Evolutionary conservation across 345 rosid genomes (phyloP), one percentile per base, ranked within the genome.

Genomic region (Psidium friedrichsthalianum): DNA sequence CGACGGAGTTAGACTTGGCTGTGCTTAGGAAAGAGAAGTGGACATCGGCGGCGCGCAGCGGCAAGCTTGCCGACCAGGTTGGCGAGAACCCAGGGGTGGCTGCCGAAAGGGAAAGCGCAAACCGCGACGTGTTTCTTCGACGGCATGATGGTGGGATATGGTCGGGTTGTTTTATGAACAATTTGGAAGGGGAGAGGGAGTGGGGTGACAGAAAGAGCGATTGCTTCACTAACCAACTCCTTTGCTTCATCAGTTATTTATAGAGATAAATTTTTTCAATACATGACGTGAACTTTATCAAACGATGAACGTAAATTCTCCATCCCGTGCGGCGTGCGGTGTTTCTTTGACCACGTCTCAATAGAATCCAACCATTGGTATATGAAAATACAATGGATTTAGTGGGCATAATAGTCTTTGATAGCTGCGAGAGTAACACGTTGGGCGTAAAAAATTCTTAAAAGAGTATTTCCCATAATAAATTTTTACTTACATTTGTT

Each of bases 11-110:
- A 25, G 86, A 85, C 36, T 76, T 80, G 51, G 47, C n/a, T 7
- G 86, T 85, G 82, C 44, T 85, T 22, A 85, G 18, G 86, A 85
- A 85, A 51, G 86, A 85, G 40, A 85, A 85, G 83, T 25, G 32
- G 12, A 85, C 64, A 51, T 54, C 32, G 2, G 74, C 53, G 49
- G 86, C n/a, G 3, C n/a, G 52, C 49, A 2, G 22, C 16, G 53
- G 86, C 83, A 4, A 85, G 14, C 18, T 78, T 76, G 58, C 82
- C 69, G 15, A 85, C 53, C 51, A 85, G 61, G 82, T 74, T 76
- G 83, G 58, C 56, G 44, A 85, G 74, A 36, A 54, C 24, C 51
- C 5, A 7, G 29, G 82, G 83, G 53, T 85, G 86, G 83, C 86
- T 40, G 74, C 59, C 56, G 42, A 76, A 85, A 15, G 86, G 86